These are phyloP conservation scores for Ammopiptanthus mongolicus DNA, from an alignment of 306 rosid species.

Conservation along the genomic window DNA sequence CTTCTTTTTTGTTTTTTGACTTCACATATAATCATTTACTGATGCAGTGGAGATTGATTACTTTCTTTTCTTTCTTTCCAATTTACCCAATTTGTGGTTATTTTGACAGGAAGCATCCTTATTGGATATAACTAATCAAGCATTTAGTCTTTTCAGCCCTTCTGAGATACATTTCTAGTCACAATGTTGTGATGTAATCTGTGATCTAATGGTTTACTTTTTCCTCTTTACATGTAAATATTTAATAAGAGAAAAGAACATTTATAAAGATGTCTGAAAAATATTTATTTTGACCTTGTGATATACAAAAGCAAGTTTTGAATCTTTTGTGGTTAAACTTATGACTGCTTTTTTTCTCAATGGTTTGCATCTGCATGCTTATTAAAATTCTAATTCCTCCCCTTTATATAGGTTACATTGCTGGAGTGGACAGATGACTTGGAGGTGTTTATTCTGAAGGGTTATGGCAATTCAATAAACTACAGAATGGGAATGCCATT, in stretches of 20 bases:
- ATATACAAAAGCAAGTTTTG: not conserved
- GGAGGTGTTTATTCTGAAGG: slow-evolving; percentile 72
- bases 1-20: not conserved
- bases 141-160: slow-evolving; percentile 71
- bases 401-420: slow-evolving; percentile 46
- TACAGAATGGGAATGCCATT: slow-evolving; percentile 83
- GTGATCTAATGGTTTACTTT: not conserved
- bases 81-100: slow-evolving; percentile 17
- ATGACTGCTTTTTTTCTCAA: not conserved
- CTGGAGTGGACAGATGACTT: slow-evolving; percentile 93
- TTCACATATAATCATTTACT: not conserved
- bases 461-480: slow-evolving; percentile 80
- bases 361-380: slow-evolving; percentile 1
- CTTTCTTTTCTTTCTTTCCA: not conserved
- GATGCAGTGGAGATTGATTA: not conserved
- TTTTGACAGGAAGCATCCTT: slow-evolving; percentile 89
- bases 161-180: slow-evolving; percentile 52
- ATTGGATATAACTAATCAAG: slow-evolving; percentile 74
- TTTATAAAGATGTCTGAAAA: not conserved
- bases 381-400: slow-evolving; percentile 6
- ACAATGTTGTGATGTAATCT: not conserved
- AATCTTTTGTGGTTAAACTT: not conserved
- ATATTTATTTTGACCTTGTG: not conserved
- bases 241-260: not conserved
- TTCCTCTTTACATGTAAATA: not conserved